phyloP scores from a whole-genome alignment of 768 basidiomycete species.

The Pholiota molesta region DNA sequence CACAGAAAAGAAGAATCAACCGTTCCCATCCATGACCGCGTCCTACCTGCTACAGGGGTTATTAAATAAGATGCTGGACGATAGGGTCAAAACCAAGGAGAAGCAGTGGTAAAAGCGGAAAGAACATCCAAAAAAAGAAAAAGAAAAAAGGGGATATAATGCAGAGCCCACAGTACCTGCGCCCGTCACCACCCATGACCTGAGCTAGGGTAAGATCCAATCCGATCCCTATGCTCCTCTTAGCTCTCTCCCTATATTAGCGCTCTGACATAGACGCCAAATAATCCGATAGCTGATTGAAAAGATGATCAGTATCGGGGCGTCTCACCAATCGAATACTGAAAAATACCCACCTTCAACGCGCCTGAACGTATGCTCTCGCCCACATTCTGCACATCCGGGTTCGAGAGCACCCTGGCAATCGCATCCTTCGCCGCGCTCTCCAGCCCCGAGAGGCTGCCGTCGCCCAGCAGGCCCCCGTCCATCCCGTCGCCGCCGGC shows the following conservation, averaged over 20 bases:
- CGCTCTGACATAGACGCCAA: constrained; percentile 68
- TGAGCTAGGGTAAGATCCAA: not conserved
- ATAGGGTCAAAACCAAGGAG: not conserved
- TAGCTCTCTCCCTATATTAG: constrained; percentile 15
- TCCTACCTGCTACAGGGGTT: too few species aligned
- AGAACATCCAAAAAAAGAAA: not conserved
- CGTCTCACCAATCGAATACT: not conserved
- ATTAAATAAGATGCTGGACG: not conserved
- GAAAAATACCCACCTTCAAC: constrained; percentile 63
- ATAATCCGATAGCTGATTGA: constrained; percentile 60
- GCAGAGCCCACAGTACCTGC: not conserved
- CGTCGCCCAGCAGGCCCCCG: constrained; percentile 49
- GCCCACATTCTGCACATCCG: constrained; percentile 84
- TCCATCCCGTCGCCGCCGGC: constrained; percentile 40
- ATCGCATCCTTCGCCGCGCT: constrained; percentile 77
- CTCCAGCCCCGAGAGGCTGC: constrained; percentile 60
- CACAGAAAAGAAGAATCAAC: too few species aligned
- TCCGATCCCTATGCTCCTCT: not conserved
- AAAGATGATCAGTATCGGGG: constrained; percentile 2
- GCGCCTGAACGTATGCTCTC: constrained; percentile 81
- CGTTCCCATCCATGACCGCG: too few species aligned
- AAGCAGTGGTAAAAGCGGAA: not conserved
- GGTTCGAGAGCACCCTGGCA: constrained; percentile 74
- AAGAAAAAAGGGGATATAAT: not conserved
- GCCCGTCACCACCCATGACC: not conserved